Evolutionary conservation across 1,284 basidiomycete genomes (phyloP).

Genomic region (Pseudozyma flocculosa): DNA sequence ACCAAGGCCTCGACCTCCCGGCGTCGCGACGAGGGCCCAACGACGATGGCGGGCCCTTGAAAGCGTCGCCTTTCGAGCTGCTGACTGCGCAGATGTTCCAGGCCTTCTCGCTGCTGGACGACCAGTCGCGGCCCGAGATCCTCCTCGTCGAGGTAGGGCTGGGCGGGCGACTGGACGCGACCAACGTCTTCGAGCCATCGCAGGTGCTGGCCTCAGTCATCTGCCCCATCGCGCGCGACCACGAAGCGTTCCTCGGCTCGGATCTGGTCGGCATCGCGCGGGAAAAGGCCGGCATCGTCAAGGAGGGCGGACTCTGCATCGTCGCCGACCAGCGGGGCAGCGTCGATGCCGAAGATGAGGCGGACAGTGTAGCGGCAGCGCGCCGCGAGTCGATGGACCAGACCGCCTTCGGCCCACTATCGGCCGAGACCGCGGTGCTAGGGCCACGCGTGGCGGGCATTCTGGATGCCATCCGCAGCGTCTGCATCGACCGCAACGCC

Average conservation of each 20-base stretch:
- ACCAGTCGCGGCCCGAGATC: constrained; percentile 67
- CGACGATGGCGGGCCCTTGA: constrained; percentile 30
- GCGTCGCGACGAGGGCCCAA: constrained; percentile 3
- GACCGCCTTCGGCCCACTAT: constrained; percentile 22
- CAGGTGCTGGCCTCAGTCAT: constrained; percentile 74
- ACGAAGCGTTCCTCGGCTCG: constrained; percentile 82
- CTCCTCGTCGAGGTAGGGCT: constrained; percentile 91
- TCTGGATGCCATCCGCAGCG: constrained; percentile 30
- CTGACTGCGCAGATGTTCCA: constrained; percentile 62
- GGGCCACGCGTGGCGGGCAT: constrained; percentile 31
- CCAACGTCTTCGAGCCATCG: constrained; percentile 76
- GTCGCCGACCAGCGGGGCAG: constrained; percentile 62
- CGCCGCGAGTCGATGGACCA: constrained; percentile 12
- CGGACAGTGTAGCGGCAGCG: too few species aligned
- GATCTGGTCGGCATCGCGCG: constrained; percentile 73
- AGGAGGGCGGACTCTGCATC: constrained; percentile 69
- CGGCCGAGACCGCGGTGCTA: constrained; percentile 24
- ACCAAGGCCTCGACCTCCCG: constrained; percentile 69
- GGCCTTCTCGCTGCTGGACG: constrained; percentile 46
- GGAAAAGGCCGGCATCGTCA: constrained; percentile 83
- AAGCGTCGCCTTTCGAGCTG: constrained; percentile 47
- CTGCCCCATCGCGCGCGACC: constrained; percentile 85
- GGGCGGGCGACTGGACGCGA: constrained; percentile 89
- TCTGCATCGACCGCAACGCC: constrained; percentile 23
- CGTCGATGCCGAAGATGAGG: background rate